Percentiles rank a stretch among this genome's conserved stretches.
These are phyloP conservation scores for Nakaseomyces uthaithaninus DNA, from an alignment of 1,139 yeast species.

Conservation along the genomic window DNA sequence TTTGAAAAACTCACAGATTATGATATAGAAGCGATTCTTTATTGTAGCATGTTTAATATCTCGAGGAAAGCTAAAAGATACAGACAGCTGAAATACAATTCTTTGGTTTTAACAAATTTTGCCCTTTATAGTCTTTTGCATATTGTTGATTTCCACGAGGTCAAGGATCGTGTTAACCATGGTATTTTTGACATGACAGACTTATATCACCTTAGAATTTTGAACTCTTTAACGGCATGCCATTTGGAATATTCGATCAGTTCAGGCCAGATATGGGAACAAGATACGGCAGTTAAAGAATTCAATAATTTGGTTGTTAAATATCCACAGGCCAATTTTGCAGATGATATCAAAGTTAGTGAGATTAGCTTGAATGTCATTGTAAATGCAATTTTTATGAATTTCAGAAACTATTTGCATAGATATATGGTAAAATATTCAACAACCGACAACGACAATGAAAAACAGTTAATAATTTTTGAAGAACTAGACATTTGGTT, in stretches of 20 bases:
- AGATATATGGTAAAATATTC: slow-evolving; percentile 1
- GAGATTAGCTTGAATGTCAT: slow-evolving; percentile 38
- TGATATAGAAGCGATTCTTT: slow-evolving; percentile 48
- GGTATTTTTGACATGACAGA: slow-evolving; percentile 34
- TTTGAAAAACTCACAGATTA: slow-evolving; percentile 43
- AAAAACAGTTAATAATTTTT: slow-evolving; percentile 18
- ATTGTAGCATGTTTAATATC: slow-evolving; percentile 43
- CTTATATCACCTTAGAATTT: slow-evolving; percentile 43
- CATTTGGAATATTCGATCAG: slow-evolving; percentile 44
- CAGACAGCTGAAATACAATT: slow-evolving; percentile 40
- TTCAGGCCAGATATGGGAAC: slow-evolving; percentile 33
- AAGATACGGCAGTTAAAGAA: slow-evolving; percentile 24
- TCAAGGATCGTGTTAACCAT: slow-evolving; percentile 33
- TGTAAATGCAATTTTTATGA: slow-evolving; percentile 26
- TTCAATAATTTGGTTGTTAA: slow-evolving; percentile 37
- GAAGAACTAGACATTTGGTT: slow-evolving; percentile 38
- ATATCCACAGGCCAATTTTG: slow-evolving; percentile 41
- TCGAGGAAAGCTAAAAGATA: slow-evolving; percentile 40
- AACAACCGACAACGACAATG: background rate
- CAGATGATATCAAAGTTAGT: slow-evolving; percentile 43
- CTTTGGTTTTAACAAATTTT: slow-evolving; percentile 42
- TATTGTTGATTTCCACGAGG: slow-evolving; percentile 37
- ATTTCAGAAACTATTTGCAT: slow-evolving; percentile 24
- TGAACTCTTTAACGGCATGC: slow-evolving; percentile 42
- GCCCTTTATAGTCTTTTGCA: slow-evolving; percentile 42